phyloP scores from a whole-genome alignment of 805 yeast species.

The Starmerella geochares region DNA sequence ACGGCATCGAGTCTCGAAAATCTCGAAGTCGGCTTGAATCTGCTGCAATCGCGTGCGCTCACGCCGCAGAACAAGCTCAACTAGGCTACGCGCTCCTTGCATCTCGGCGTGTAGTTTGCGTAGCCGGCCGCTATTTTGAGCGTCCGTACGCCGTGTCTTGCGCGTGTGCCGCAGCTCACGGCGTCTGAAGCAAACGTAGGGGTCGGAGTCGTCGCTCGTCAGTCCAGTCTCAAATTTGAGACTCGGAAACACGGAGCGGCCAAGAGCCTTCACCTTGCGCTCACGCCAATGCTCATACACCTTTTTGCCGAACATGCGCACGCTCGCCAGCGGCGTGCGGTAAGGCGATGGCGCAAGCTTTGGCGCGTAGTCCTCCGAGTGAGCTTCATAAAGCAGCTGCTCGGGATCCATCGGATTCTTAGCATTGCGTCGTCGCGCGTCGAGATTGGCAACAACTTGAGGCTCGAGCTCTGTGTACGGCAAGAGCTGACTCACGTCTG shows the following conservation, averaged over 20 bases:
- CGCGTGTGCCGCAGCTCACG: conserved; percentile 92
- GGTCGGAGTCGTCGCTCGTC: conserved; percentile 71
- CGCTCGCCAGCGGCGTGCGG: conserved; percentile 24
- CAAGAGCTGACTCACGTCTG: conserved; percentile 72
- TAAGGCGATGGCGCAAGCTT: conserved; percentile 20
- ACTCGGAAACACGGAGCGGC: conserved; percentile 61
- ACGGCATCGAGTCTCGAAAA: conserved; percentile 63
- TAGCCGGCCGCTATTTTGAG: conserved; percentile 76
- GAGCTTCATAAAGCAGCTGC: conserved; percentile 25
- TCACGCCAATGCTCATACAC: conserved; percentile 74
- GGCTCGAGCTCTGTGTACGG: conserved; percentile 58
- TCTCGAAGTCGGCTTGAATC: conserved; percentile 50
- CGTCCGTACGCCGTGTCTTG: conserved; percentile 89
- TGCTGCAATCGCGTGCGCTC: conserved; percentile 55
- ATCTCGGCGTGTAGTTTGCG: conserved; percentile 64
- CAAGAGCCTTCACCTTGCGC: conserved; percentile 60
- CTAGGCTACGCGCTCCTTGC: conserved; percentile 60
- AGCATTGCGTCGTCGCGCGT: conserved; percentile 34
- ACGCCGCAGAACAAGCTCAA: conserved; percentile 62
- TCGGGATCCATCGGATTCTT: conserved; percentile 41
- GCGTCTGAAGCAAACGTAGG: conserved; percentile 89
- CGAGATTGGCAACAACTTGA: conserved; percentile 32
- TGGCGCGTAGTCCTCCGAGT: conserved; percentile 24
- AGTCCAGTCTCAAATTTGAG: conserved; percentile 77
- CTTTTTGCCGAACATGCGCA: conserved; percentile 45